phyloP scores from a whole-genome alignment of 345 rosid species.

The Syzygium oleosum region DNA sequence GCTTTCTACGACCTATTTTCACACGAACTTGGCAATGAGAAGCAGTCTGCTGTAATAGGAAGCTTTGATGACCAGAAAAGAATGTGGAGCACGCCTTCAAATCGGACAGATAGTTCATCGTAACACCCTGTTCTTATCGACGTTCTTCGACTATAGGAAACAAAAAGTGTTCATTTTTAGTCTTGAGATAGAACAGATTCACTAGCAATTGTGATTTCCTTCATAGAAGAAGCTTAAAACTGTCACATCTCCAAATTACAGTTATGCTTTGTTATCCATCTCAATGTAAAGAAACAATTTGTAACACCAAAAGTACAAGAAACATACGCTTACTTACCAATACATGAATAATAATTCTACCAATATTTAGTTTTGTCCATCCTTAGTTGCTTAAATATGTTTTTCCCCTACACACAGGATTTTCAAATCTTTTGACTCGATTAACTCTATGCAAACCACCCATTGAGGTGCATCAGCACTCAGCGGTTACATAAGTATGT shows the following conservation, averaged over 20 bases:
- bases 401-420: background rate
- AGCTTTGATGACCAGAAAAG: conserved; percentile 64
- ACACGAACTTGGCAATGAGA: conserved; percentile 25
- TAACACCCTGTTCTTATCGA: background rate
- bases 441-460: background rate
- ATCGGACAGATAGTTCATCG: conserved; percentile 1
- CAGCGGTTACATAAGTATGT: background rate
- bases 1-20: conserved; percentile 40
- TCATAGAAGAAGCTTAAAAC: background rate
- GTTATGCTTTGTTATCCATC: background rate
- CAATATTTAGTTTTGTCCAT: background rate
- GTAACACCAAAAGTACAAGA: background rate
- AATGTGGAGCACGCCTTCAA: conserved; percentile 49
- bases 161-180: background rate
- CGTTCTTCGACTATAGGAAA: background rate
- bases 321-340: background rate
- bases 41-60: conserved; percentile 66
- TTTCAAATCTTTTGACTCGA: background rate
- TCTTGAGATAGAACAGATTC: background rate
- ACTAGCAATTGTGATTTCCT: background rate
- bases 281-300: background rate
- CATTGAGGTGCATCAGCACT: background rate
- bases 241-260: background rate
- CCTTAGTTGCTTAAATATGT: background rate
- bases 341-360: background rate